Base-by-base conservation (phyloP, 768 basidiomycete genomes). In the Wakefieldia striispora region DNA sequence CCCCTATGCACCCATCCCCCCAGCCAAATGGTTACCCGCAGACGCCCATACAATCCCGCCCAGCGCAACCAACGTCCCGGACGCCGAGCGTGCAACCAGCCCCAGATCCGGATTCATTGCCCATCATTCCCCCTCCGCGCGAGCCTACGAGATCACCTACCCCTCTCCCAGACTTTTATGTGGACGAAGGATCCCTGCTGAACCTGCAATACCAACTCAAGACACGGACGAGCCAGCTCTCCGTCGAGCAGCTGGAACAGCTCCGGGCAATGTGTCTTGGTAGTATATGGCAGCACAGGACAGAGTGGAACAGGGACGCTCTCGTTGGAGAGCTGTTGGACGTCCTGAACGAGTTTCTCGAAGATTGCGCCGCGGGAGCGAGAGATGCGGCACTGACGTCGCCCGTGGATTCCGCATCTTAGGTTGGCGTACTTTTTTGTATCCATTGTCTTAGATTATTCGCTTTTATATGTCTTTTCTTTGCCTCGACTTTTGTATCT, bases 211-310 rank as follows among this genome's bases (percentile, higher is more conserved):
- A 63, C 3, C 67, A 73, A 39, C 64, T 97, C 23, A 70, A 70
- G 31, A 71, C 78, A 16, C 64, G 64, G 39, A 97, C 95, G 1
- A 63, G 52, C 6, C 63, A 62, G 0, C 72, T 97, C 37, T 89
- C 75, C 21, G 76, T 97, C 43, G 97, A 99, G 63, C 84, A 95
- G 63, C 78, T 99, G 6, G 97, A 98, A 64, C 94, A 98, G 67
- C 76, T 99, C 6, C 82, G 97, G 6, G 95, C 97, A 8, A 82
- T 79, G 3, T 87, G 84, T 58, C 79, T 94, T 21, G 82, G 83
- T 36, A 74, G 74, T 43, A 76, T 97, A n/a, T 99, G 95, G 95
- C 74, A 81, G 24, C 83, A 81, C 54, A 72, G 94, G 31, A 71
- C 74, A 12, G 86, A 88, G 29, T 99, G 97, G 97, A 80, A 97